A percentile compares a stretch with the other conserved stretches of the same genome.
phyloP scores from a whole-genome alignment of 2,329 filamentous ascomycete species.

The Aciculosporium take region DNA sequence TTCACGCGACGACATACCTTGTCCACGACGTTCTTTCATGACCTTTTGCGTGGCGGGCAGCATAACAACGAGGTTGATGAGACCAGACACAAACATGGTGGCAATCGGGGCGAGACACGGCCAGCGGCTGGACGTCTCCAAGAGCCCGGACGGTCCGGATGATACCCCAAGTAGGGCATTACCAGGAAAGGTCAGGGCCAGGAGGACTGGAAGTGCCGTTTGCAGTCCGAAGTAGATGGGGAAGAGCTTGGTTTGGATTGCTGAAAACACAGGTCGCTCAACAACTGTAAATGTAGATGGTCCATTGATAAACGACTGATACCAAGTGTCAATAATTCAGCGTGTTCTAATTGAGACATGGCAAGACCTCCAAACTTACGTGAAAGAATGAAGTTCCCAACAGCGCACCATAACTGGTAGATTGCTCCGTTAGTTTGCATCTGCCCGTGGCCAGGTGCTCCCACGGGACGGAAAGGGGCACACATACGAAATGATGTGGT shows the following conservation, averaged over 20 bases:
- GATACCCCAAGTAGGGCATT: constrained; percentile 32
- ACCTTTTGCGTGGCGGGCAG: constrained; percentile 61
- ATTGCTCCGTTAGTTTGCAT: constrained; percentile 10
- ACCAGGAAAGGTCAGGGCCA: constrained; percentile 73
- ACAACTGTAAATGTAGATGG: constrained; percentile 65
- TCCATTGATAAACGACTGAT: constrained; percentile 65
- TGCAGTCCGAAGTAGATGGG: constrained; percentile 83
- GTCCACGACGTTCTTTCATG: constrained; percentile 63
- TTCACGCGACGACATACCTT: constrained; percentile 41
- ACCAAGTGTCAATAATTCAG: background rate
- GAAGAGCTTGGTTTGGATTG: constrained; percentile 69
- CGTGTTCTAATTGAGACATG: background rate
- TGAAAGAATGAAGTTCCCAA: constrained; percentile 82
- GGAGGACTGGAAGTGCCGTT: constrained; percentile 53
- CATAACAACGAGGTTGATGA: constrained; percentile 56
- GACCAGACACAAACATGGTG: constrained; percentile 54
- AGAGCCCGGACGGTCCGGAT: constrained; percentile 37
- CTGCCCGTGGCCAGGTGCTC: background rate
- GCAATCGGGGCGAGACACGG: constrained; percentile 54
- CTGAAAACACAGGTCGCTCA: constrained; percentile 65
- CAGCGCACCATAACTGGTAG: constrained; percentile 65
- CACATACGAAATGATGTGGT: constrained; percentile 59
- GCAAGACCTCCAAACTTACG: constrained; percentile 25
- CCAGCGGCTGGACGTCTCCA: constrained; percentile 47
- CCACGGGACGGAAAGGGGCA: background rate